These are phyloP conservation scores for Nothomitra cinnamomea DNA, from an alignment of 2,329 filamentous ascomycete genomes.

Conservation along the genomic window DNA sequence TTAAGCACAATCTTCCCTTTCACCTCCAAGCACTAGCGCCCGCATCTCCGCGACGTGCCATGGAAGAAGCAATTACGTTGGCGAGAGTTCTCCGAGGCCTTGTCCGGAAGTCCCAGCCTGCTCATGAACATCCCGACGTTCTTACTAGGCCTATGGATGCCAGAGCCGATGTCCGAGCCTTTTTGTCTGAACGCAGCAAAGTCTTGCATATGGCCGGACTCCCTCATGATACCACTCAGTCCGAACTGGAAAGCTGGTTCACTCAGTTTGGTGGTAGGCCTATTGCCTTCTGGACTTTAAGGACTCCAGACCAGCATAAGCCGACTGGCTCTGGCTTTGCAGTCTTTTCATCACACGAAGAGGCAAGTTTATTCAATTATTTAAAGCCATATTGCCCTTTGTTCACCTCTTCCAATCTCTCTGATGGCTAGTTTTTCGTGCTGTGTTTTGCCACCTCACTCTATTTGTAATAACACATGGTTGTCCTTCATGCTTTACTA, in stretches of 20 bases:
- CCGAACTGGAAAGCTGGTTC: slow-evolving; percentile 98
- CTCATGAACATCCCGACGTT: slow-evolving; percentile 87
- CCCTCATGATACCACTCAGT: slow-evolving; percentile 95
- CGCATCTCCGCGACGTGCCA: slow-evolving; percentile 83
- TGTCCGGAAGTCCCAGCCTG: slow-evolving; percentile 88
- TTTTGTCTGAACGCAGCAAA: slow-evolving; percentile 91
- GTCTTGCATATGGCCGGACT: slow-evolving; percentile 95
- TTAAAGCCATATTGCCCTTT: slow-evolving; percentile 9
- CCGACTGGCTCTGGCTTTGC: slow-evolving; percentile 97
- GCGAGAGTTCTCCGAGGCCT: slow-evolving; percentile 81
- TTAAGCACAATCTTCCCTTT: slow-evolving; percentile 97
- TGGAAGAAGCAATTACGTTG: slow-evolving; percentile 93
- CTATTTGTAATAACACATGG: not conserved
- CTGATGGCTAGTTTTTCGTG: not conserved
- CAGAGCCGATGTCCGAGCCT: slow-evolving; percentile 86
- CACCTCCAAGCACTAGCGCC: slow-evolving; percentile 91
- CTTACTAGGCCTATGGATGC: slow-evolving; percentile 93
- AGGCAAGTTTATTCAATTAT: slow-evolving; percentile 43
- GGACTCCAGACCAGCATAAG: slow-evolving; percentile 97
- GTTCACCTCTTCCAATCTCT: slow-evolving; percentile 3
- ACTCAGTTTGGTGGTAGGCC: slow-evolving; percentile 95
- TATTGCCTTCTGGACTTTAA: slow-evolving; percentile 97
- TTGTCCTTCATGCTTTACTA: slow-evolving; percentile 1
- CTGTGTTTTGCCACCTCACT: not conserved
- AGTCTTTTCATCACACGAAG: slow-evolving; percentile 96